Evolutionary conservation across 768 basidiomycete species (phyloP), one percentile per base, ranked within the genome.

Genomic region (Aureoboletus auriporus): DNA sequence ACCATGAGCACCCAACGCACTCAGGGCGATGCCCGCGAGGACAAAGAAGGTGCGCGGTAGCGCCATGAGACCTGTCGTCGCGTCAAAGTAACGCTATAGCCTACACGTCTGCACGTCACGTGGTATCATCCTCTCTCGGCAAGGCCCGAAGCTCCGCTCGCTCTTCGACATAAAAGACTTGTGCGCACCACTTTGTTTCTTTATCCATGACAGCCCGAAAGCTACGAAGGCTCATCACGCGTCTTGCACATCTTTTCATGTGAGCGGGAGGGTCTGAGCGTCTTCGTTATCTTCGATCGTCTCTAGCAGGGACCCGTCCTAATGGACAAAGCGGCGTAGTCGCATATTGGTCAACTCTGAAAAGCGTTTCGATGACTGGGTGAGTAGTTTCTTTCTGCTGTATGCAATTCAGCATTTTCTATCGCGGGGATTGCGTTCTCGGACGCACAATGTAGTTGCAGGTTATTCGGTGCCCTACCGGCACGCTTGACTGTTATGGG

Each of bases 231-330:
- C 63, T 65, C 62, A 54, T 40, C 50, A 61, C 64, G 54, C 42
- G 66, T 31, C 51, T 47, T 9, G 42, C 53, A 50, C 39, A 48
- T 57, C 60, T 59, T 50, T 55, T 30, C 37, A 65, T 35, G 53
- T 60, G 68, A 66, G 65, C 57, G 58, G 66, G 62, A 67, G 60
- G 62, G 66, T 67, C 62, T 68, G 66, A 68, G 56, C 42, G 41
- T 59, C 44, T 20, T 49, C 39, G 62, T 61, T 64, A 57, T 43
- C 60, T 60, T 52, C 36, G 62, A 68, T 56, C 41, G 65, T 64
- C 62, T 53, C 65, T 58, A 54, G 48, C 54, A 4, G 58, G 52
- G 64, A 55, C 60, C 51, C 46, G 62, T 55, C 61, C 7, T 63
- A 17, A 61, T 11, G 51, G 58, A 47, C 61, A 51, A 56, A 47